Base-by-base conservation (phyloP, 2,329 filamentous ascomycete genomes). In the Talaromyces sp. region DNA sequence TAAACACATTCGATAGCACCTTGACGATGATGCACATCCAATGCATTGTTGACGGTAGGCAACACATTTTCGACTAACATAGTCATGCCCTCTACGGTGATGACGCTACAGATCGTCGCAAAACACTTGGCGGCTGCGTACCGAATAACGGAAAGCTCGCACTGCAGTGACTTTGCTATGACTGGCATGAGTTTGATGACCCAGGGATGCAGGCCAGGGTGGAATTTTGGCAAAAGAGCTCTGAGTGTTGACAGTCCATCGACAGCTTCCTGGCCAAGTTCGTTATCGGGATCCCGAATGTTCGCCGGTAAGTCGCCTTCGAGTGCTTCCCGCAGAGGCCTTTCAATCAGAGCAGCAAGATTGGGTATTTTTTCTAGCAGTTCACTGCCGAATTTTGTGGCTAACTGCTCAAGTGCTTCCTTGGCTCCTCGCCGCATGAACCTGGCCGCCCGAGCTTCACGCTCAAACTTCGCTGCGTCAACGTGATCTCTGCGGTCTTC, bases 81-180 rank as follows among this genome's bases (percentile, higher is more conserved):
- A 0, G 93, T 99, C 88, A 99, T 97, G 59, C 92, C 95, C 66
- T 96, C 88, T 5, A 98, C 89, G 0, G 92, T 91, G 69, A 99
- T 96, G 67, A 98, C 90, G 73, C 93, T 99, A 82, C 96, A 99
- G 50, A 98, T 89, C 1, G 95, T 99, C 8, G 95, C 96, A 74
- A 99, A 87, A 73, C 95, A 98, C 75, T 99, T 99, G 0, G 95
- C 95, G 25, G 95, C 95, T 77, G 93, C 95, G 76, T 99, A 99
- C 42, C 95, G 86, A 73, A 99, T 91, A 2, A 99, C 92, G 2
- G 95, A 96, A 14, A 98, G 83, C 69, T 89, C 86, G 21, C 91
- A 96, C 69, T 93, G 91, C 48, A 99, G 82, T 3, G 92, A 93
- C 75, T 89, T 93, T 68, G 92, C 91, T 60, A 99, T 87, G 40